Base-by-base conservation (phyloP, 2,329 filamentous ascomycete genomes). In the Leptographium galeiforme region DNA sequence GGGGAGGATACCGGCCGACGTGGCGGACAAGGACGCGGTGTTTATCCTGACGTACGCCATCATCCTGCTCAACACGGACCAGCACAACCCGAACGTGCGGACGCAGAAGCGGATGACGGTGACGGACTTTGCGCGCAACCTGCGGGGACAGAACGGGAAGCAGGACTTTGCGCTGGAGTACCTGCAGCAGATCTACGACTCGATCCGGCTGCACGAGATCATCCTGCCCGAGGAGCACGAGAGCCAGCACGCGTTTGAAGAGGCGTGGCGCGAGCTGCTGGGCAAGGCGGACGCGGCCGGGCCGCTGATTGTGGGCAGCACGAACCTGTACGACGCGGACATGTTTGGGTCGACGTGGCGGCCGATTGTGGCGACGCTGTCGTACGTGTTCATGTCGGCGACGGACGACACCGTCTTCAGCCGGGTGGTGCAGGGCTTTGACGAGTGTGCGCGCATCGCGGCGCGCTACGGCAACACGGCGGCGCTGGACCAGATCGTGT, bases 361-460 rank as follows among this genome's bases (percentile, higher is more conserved):
- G 64, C 91, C 94, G 0, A 89, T 98, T 50, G 78, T 98, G 40
- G 90, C 93, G 4, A 97, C 94, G 0, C 73, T 98, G 53, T 94
- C 93, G 13, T 98, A 97, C 64, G 93, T 98, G 4, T 98, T 98
- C 72, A 95, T 97, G 85, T 97, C 91, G 39, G 94, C 94, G 16
- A 95, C 89, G 0, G 94, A 98, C 63, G 93, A 98, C 66, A 78
- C 91, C 0, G 93, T 98, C 4, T 98, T 95, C 65, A 88, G 88
- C 39, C 82, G 93, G 56, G 87, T 98, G 18, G 89, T 97, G 33
- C 87, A 87, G 48, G 93, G 93, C 2, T 98, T 98, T 63, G 89
- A 95, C 61, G 91, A 98, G 67, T 97, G 91, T 66, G 90, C 93
- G 18, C 85, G 88, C 56, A 95, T 98, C 59, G 91, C 93, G 7